phyloP scores from a whole-genome alignment of 768 basidiomycete genomes.

The Rubroboletus pulcherrimus region DNA sequence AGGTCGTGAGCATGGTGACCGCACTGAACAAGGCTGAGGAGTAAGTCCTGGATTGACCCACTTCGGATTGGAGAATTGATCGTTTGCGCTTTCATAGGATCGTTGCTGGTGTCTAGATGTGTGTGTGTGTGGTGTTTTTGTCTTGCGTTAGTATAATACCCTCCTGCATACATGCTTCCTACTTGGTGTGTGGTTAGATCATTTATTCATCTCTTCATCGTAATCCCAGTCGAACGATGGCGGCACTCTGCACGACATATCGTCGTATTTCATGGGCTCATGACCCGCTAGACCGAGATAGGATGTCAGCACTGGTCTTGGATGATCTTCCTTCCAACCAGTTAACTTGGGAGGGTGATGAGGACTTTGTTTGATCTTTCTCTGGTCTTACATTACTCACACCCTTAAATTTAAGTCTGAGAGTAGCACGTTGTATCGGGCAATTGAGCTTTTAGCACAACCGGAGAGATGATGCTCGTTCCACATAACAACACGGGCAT shows the following conservation, averaged over 20 bases:
- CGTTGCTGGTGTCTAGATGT: conserved; percentile 55
- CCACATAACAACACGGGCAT: conserved; percentile 53
- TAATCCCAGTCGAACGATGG: background rate
- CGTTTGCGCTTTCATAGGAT: conserved; percentile 38
- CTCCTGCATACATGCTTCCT: conserved; percentile 23
- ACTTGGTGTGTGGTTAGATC: conserved; percentile 17
- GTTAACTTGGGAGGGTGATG: background rate
- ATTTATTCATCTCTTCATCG: conserved; percentile 9
- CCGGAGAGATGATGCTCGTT: background rate
- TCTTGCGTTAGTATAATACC: conserved; percentile 29
- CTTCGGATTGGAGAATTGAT: conserved; percentile 10
- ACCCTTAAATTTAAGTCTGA: no score
- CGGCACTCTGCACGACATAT: background rate
- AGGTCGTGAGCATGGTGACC: conserved; percentile 88
- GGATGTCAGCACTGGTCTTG: background rate
- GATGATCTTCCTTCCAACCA: background rate
- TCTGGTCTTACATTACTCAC: background rate
- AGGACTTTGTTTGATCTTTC: background rate
- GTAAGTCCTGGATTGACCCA: conserved; percentile 55
- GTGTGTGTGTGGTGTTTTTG: conserved; percentile 1
- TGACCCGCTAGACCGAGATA: background rate
- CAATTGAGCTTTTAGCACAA: background rate
- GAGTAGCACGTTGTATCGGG: no score
- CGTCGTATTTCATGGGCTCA: background rate
- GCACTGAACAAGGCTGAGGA: conserved; percentile 97